A percentile compares a stretch with the other conserved stretches of the same genome.
phyloP scores from a whole-genome alignment of 306 rosid species.

The Oxytropis ochrocephala region DNA sequence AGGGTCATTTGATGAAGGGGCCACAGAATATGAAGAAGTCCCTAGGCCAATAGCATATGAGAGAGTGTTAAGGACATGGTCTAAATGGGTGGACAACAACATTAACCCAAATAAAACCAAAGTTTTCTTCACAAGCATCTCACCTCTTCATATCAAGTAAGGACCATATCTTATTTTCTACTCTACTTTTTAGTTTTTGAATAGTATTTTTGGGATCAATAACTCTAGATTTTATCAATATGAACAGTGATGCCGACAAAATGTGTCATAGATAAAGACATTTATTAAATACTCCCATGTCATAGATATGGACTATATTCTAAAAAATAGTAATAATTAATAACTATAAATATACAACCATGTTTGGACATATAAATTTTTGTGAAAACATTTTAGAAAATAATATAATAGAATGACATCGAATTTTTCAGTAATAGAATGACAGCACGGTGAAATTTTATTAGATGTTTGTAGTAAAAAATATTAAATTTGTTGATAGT shows the following conservation, averaged over 20 bases:
- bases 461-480: no score
- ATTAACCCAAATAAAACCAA: conserved; percentile 68
- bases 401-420: no score
- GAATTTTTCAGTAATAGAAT: no score
- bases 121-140: conserved; percentile 79
- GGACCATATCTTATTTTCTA: background rate
- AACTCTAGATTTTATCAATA: background rate
- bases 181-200: background rate
- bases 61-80: conserved; percentile 79
- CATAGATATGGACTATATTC: no score
- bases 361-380: no score
- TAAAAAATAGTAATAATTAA: no score
- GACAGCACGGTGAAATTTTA: no score
- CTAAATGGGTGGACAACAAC: conserved; percentile 73
- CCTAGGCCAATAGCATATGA: conserved; percentile 58
- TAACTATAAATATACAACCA: no score
- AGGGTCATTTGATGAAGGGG: conserved; percentile 82
- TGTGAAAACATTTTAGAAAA: no score
- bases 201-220: background rate
- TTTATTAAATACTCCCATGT: background rate
- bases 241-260: background rate
- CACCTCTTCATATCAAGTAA: conserved; percentile 99
- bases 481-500: no score
- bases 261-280: background rate
- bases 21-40: conserved; percentile 78